Evolutionary conservation across 768 basidiomycete species (phyloP), one percentile per base, ranked within the genome.

Genomic region (Boletus huronensis): DNA sequence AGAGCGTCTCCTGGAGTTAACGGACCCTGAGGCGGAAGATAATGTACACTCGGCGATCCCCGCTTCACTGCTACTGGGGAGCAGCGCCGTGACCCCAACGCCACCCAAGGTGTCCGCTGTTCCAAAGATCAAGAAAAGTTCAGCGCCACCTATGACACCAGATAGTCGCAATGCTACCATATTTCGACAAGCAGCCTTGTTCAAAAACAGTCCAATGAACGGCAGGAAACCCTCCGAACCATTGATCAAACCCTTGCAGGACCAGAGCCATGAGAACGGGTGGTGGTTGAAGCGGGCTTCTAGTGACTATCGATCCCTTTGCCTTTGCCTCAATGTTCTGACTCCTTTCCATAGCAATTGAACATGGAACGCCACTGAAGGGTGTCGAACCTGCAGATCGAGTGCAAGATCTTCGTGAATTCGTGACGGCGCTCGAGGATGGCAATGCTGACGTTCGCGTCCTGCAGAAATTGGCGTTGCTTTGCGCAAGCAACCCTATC

Each of bases 271-370:
- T 61, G 85, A 89, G 63, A 84, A 82, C 21, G 82, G 82, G 7
- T 95, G 93, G 93, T 94, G 93, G 92, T 67, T 83, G 57, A 90
- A 88, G 66, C 78, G 87, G 59, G 84, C 82, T 67, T 75, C 80
- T 39, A 70, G 92, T 94, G 66, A 68, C 83, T 81, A 39, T 39
- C 29, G 6, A 47, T 32, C 31, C 17, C 6, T 35, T 39, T 48
- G 4, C 19, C n/a, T 25, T 25, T 45, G 23, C n/a, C 14, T 48
- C 25, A 0, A 17, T 29, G 19, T 57, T 46, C 57, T 67, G 49
- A 70, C 26, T 16, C 9, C 16, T 25, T 46, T 44, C 25, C n/a
- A 35, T 19, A 70, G 70, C 53, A 23, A 70, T 83, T 57, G 77
- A 78, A 26, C 77, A 81, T 60, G 76, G 78, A 36, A 76, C 74